phyloP scores from a whole-genome alignment of 2,329 filamentous ascomycete genomes.

The Tolypocladium guangdongense region DNA sequence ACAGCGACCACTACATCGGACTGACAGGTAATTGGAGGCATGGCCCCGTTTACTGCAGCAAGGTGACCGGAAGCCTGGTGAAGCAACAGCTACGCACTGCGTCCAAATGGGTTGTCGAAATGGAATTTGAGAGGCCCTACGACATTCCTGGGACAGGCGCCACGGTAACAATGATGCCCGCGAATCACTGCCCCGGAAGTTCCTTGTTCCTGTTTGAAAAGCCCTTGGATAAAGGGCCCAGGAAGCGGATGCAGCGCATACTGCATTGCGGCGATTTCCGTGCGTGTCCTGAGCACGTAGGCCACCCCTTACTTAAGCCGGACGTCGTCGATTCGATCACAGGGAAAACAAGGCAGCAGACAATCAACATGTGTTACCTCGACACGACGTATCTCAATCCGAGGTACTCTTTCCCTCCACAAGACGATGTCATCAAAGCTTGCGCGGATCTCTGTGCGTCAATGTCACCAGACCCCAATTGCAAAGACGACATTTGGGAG shows the following conservation, averaged over 20 bases:
- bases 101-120: constrained; percentile 69
- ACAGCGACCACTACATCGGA: constrained; percentile 94
- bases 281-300: constrained; percentile 74
- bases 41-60: constrained; percentile 93
- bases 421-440: constrained; percentile 75
- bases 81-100: constrained; percentile 78
- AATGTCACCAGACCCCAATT: constrained; percentile 53
- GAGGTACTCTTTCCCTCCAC: constrained; percentile 85
- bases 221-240: constrained; percentile 46
- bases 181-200: constrained; percentile 94
- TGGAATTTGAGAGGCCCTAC: constrained; percentile 73
- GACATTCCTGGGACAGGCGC: constrained; percentile 77
- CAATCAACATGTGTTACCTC: constrained; percentile 89
- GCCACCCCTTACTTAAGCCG: constrained; percentile 71
- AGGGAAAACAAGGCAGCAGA: constrained; percentile 67
- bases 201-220: constrained; percentile 93
- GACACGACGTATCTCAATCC: constrained; percentile 96
- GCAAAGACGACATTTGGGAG: constrained; percentile 36
- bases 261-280: constrained; percentile 94
- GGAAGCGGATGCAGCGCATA: constrained; percentile 59
- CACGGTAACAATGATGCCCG: constrained; percentile 85
- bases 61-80: constrained; percentile 82
- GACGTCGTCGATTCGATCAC: constrained; percentile 59
- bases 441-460: constrained; percentile 82
- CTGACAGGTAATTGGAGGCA: constrained; percentile 81